Base-by-base conservation (phyloP, 2,329 filamentous ascomycete species). In the Teratosphaeria pseudoeucalypti region DNA sequence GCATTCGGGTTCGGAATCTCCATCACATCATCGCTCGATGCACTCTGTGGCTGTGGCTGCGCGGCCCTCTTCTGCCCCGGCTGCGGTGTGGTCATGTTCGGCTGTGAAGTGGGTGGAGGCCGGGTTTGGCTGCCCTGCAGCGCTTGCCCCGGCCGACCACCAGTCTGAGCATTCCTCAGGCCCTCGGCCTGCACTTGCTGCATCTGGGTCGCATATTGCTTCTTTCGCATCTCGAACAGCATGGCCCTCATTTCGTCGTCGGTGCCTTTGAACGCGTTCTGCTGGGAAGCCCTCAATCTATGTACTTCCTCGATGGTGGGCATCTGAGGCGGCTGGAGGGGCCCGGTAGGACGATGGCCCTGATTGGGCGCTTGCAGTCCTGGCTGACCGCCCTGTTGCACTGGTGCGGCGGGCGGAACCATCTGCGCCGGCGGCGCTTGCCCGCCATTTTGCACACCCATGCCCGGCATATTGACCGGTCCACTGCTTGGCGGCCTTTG, bases 241-340 rank as follows among this genome's bases (percentile, higher is more conserved):
- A 72, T 61, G 32, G 74, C 49, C 0, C 73, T 71, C 23, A 81
- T 67, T 57, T 77, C 72, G 3, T 80, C 78, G 62, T 80, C 77
- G 3, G 67, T 64, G 43, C 70, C 71, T 26, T 70, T 55, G 54
- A 70, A 63, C 32, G 73, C 69, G 23, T 69, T 66, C 14, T 76
- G 60, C 39, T 65, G 69, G 19, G 27, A 37, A 54, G 66, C 63
- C 39, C 77, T 72, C 61, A 75, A 71, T 23, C 63, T 63, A 54
- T 73, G 68, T 19, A 79, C 67, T 19, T 80, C 77, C 55, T 77
- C 71, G 4, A 70, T 67, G 0, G 73, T 74, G 26, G 74, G 70
- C 39, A 66, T 71, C n/a, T 61, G 68, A 52, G 59, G 57, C 52
- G 57, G 54, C 52, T 34, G 62, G 58, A 52, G 61, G 58, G 53